These are phyloP conservation scores for Penicillium steckii DNA, from an alignment of 495 filamentous ascomycete species.

Conservation along the genomic window DNA sequence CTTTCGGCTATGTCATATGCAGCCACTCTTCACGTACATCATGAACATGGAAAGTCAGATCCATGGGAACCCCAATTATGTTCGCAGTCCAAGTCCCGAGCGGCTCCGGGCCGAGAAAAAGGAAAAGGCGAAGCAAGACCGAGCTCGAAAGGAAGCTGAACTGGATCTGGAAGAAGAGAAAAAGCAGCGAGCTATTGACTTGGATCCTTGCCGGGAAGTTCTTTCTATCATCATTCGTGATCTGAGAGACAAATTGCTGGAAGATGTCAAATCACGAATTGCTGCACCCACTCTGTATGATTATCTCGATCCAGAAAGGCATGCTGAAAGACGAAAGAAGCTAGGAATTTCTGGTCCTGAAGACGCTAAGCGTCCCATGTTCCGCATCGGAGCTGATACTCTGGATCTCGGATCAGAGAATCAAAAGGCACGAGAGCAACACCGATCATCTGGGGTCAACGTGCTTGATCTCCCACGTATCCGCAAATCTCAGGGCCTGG, in stretches of 20 bases:
- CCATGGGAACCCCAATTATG: slow-evolving; percentile 65
- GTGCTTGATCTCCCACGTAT: slow-evolving; percentile 69
- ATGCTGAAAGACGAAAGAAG: slow-evolving; percentile 69
- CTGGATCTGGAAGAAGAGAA: slow-evolving; percentile 84
- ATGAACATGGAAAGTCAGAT: slow-evolving; percentile 87
- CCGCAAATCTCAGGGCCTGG: slow-evolving; percentile 60
- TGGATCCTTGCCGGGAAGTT: slow-evolving; percentile 85
- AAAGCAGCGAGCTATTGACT: slow-evolving; percentile 71
- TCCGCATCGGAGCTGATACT: slow-evolving; percentile 54
- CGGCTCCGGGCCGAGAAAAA: slow-evolving; percentile 51
- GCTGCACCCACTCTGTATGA: slow-evolving; percentile 78
- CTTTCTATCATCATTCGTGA: slow-evolving; percentile 75
- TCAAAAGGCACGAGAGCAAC: slow-evolving; percentile 29
- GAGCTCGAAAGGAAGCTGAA: slow-evolving; percentile 66
- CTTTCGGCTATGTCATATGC: slow-evolving; percentile 67
- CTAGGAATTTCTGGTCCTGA: slow-evolving; percentile 73
- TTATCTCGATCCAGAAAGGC: slow-evolving; percentile 78
- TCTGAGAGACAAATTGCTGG: slow-evolving; percentile 77
- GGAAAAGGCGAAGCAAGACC: slow-evolving; percentile 53
- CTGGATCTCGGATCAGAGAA: slow-evolving; percentile 60
- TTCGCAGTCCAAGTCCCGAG: slow-evolving; percentile 61
- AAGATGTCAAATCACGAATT: slow-evolving; percentile 81
- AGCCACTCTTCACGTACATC: slow-evolving; percentile 82
- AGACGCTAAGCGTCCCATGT: slow-evolving; percentile 47
- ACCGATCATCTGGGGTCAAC: slow-evolving; percentile 48